A percentile compares a stretch with the other conserved stretches of the same genome.
phyloP scores from a whole-genome alignment of 495 filamentous ascomycete species.

The Hypomontagnella monticulosa region DNA sequence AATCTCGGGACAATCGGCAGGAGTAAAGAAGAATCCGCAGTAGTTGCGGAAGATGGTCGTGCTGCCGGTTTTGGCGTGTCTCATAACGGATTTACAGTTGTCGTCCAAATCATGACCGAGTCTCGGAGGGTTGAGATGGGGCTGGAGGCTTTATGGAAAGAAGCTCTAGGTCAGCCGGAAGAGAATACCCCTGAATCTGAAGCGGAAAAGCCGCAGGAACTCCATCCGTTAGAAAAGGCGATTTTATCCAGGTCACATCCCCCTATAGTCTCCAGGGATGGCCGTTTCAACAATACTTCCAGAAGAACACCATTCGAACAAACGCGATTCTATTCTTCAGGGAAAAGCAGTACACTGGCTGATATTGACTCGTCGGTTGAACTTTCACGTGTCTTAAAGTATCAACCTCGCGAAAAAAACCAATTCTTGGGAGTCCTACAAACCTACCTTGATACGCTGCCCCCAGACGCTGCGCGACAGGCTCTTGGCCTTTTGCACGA shows the following conservation, averaged over 20 bases:
- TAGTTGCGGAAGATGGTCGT: slow-evolving; percentile 55
- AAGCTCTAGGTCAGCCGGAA: slow-evolving; percentile 55
- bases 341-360: slow-evolving; percentile 16
- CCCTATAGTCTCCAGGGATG: slow-evolving; percentile 1
- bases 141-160: slow-evolving; percentile 82
- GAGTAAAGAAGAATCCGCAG: slow-evolving; percentile 52
- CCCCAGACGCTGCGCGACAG: slow-evolving; percentile 5
- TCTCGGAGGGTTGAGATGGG: slow-evolving; percentile 84
- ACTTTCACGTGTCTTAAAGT: slow-evolving; percentile 30
- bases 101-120: slow-evolving; percentile 91
- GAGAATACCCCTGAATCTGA: slow-evolving; percentile 28
- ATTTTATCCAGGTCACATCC: slow-evolving; percentile 38
- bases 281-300: slow-evolving; percentile 21
- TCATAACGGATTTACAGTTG: slow-evolving; percentile 66
- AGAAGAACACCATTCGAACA: slow-evolving; percentile 31
- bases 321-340: slow-evolving; percentile 35
- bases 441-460: slow-evolving; percentile 20
- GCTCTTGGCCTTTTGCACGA: slow-evolving; percentile 2
- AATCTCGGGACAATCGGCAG: slow-evolving; percentile 78
- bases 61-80: slow-evolving; percentile 80
- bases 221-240: slow-evolving; percentile 44
- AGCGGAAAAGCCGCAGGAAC: slow-evolving; percentile 33
- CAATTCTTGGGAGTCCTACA: slow-evolving; percentile 38
- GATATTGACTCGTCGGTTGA: slow-evolving; percentile 17
- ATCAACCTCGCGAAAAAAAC: slow-evolving; percentile 40